Base-by-base conservation (phyloP, 495 filamentous ascomycete genomes). In the Aspergillus cristatus region DNA sequence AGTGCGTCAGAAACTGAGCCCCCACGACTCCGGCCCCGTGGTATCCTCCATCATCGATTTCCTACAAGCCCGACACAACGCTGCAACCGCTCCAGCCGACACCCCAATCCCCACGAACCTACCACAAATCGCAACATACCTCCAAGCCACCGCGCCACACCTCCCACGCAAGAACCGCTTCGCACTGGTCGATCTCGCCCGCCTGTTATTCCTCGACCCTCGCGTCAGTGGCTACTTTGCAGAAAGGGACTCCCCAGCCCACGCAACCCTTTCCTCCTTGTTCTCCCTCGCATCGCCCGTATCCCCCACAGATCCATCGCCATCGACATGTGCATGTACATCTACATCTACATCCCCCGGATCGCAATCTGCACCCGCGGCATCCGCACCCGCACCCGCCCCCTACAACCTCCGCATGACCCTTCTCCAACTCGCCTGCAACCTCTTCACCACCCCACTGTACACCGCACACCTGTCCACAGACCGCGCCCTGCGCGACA, bases 191-290 rank as follows among this genome's bases (percentile, higher is more conserved):
- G 91, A 96, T 48, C 72, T 98, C 14, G 66, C 91, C 37, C 75
- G 91, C 7, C 70, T 82, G 38, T 74, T 82, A 7, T 74, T 93
- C 31, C 67, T 82, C 5, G 90, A 98, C 47, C 68, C 79, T 15
- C 76, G 91, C n/a, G 67, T 94, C n/a, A 84, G 83, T 48, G 80
- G 84, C 40, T 91, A 77, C 60, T 88, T 86, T 43, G 87, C 86
- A 11, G 82, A 90, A 59, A 4, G 20, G 8, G 20, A 24, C 4
- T 83, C 94, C 50, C 24, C 60, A 17, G 57, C 64, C 24, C 79
- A 82, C 42, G 49, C 55, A 29, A 86, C 83, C 11, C 63, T 94
- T 14, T 49, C 72, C 36, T 62, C 76, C 7, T 49, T 95, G 5
- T 61, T 97, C 20, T 51, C 70, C 7, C 71, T 77, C 37, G 65